phyloP scores from a whole-genome alignment of 2,329 filamentous ascomycete genomes.

The Phymatotrichopsis omnivora region DNA sequence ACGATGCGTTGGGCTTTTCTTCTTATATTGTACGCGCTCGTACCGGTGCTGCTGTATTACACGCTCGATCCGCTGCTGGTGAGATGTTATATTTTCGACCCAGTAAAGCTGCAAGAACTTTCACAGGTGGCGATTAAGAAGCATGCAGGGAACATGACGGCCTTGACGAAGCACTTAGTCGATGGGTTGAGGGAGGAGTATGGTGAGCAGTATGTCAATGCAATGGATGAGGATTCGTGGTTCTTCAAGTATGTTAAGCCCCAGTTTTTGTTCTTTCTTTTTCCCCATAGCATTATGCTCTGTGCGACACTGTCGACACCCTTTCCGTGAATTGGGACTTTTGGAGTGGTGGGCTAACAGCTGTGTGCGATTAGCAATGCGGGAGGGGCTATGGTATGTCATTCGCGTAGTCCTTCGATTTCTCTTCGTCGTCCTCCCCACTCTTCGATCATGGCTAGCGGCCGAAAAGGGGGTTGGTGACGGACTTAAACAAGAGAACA shows the following conservation, averaged over 20 bases:
- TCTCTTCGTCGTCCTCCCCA: not conserved
- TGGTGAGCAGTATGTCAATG: constrained; percentile 48
- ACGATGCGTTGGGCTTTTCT: constrained; percentile 17
- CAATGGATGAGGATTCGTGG: constrained; percentile 59
- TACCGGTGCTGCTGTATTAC: constrained; percentile 17
- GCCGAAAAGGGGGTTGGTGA: too few species aligned
- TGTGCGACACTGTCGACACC: too few species aligned
- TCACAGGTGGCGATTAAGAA: constrained; percentile 53
- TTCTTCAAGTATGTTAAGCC: constrained; percentile 54
- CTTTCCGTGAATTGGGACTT: too few species aligned
- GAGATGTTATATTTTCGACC: constrained; percentile 64
- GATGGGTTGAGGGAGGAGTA: constrained; percentile 38
- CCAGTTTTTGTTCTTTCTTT: not conserved
- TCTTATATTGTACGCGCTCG: constrained; percentile 11
- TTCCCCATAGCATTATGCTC: not conserved
- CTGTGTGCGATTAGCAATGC: constrained; percentile 49
- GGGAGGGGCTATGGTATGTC: constrained; percentile 62
- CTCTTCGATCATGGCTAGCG: too few species aligned
- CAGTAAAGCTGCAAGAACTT: constrained; percentile 57
- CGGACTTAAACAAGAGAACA: too few species aligned
- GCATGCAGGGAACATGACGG: constrained; percentile 51
- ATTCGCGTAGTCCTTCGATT: not conserved
- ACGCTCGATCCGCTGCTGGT: constrained; percentile 24
- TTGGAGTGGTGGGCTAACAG: not conserved
- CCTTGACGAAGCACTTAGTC: constrained; percentile 56